Percentiles rank a stretch among this genome's conserved stretches.
Evolutionary conservation across 2,329 filamentous ascomycete genomes (phyloP).

Genomic region (Ophiosphaerella herpotricha): DNA sequence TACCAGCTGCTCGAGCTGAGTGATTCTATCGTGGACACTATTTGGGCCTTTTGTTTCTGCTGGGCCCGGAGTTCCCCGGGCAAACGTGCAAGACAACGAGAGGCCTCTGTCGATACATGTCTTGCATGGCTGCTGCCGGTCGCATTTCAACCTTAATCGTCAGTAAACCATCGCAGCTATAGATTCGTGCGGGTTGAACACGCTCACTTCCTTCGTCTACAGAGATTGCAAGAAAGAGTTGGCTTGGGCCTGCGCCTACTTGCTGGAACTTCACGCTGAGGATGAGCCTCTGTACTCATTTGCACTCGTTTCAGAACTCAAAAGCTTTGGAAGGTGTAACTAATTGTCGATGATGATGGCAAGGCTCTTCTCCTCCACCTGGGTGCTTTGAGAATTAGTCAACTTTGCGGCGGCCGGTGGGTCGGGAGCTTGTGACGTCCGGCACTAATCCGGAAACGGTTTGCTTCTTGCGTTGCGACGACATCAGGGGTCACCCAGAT

Average conservation of each 20-base stretch:
- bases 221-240: slow-evolving; percentile 36
- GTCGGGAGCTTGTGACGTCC: too few relatives aligned
- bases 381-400: too few relatives aligned
- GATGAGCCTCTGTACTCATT: slow-evolving; percentile 27
- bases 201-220: slow-evolving; percentile 33
- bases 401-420: too few relatives aligned
- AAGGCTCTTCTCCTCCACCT: too few relatives aligned
- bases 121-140: slow-evolving; percentile 44
- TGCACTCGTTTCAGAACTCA: neutral
- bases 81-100: slow-evolving; percentile 40
- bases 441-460: too few relatives aligned
- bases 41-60: slow-evolving; percentile 30
- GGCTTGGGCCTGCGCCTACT: slow-evolving; percentile 39
- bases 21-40: slow-evolving; percentile 44
- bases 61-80: slow-evolving; percentile 21
- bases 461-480: too few relatives aligned
- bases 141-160: slow-evolving; percentile 36
- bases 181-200: neutral
- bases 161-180: slow-evolving; percentile 2
- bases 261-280: slow-evolving; percentile 28
- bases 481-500: too few relatives aligned
- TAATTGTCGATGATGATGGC: too few relatives aligned
- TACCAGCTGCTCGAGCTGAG: slow-evolving; percentile 44
- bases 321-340: too few relatives aligned
- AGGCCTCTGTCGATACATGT: slow-evolving; percentile 44